A percentile compares a stretch with the other conserved stretches of the same genome.
These are phyloP conservation scores for Citropsis articulata DNA, from an alignment of 345 rosid species.

Conservation along the genomic window DNA sequence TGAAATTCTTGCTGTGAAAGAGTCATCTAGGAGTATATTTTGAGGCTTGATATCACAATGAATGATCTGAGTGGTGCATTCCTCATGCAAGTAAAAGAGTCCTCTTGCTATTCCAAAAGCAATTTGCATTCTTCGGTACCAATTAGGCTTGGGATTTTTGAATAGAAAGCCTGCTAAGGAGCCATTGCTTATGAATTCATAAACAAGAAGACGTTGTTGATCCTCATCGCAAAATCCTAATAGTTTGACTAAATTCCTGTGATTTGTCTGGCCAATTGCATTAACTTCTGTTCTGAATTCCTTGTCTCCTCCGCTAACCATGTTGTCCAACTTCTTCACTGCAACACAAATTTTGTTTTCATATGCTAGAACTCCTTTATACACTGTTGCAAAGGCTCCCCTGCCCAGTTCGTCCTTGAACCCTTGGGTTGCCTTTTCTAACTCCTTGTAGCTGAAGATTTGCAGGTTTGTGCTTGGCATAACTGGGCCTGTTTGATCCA, in stretches of 20 bases:
- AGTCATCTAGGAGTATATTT: conserved; percentile 33
- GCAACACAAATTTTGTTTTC: conserved; percentile 13
- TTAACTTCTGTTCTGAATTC: conserved; percentile 36
- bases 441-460: conserved; percentile 27
- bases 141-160: conserved; percentile 18
- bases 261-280: conserved; percentile 38
- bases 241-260: conserved; percentile 39
- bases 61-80: conserved; percentile 32
- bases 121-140: conserved; percentile 31
- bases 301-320: conserved; percentile 12
- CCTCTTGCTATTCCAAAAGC: conserved; percentile 34
- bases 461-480: conserved; percentile 12
- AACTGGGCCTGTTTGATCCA: background rate
- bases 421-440: conserved; percentile 27
- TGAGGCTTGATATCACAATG: conserved; percentile 45
- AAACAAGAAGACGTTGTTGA: conserved; percentile 32
- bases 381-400: conserved; percentile 41
- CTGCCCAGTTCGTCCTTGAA: conserved; percentile 41
- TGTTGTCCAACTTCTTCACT: conserved; percentile 25
- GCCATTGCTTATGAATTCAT: conserved; percentile 38
- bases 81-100: conserved; percentile 37
- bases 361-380: conserved; percentile 24
- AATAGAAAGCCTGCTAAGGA: conserved; percentile 26
- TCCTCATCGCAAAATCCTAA: conserved; percentile 38
- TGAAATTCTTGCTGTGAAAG: conserved; percentile 21